Conservation (phyloP, 2,329 filamentous ascomycete genomes). For the Curvularia hawaiiensis region DNA sequence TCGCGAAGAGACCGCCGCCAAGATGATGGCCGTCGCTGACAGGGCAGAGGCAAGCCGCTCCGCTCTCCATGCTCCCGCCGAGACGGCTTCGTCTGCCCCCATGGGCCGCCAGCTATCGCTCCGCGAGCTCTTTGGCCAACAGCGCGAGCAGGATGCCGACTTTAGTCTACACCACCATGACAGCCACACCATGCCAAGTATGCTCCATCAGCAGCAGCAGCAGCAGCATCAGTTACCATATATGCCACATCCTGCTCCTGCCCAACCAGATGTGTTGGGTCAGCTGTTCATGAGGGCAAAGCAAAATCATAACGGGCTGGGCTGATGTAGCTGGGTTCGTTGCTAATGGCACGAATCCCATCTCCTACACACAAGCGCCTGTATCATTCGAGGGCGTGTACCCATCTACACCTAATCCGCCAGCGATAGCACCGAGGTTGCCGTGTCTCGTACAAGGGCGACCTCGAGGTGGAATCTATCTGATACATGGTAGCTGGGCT, state of each 20-base stretch:
- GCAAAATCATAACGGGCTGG: constrained; percentile 41
- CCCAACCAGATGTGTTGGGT: constrained; percentile 36
- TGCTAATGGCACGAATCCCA: background rate
- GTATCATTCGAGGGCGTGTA: background rate
- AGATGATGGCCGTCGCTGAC: constrained; percentile 61
- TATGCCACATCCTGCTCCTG: constrained; percentile 22
- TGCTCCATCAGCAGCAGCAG: constrained; percentile 50
- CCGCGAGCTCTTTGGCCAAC: constrained; percentile 61
- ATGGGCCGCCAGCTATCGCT: constrained; percentile 61
- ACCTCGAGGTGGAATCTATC: background rate
- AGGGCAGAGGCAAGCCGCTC: constrained; percentile 57
- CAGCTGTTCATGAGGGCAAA: constrained; percentile 46
- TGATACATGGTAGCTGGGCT: background rate
- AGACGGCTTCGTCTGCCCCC: constrained; percentile 45
- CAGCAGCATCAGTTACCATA: constrained; percentile 37
- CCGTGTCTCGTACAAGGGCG: background rate
- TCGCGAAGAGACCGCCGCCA: constrained; percentile 57
- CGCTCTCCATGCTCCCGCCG: constrained; percentile 42
- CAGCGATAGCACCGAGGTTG: background rate
- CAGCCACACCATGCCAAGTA: constrained; percentile 16
- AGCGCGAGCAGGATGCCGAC: constrained; percentile 57
- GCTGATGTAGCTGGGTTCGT: constrained; percentile 23
- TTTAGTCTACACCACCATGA: constrained; percentile 57
- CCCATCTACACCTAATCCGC: background rate
- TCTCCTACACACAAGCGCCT: background rate